A percentile compares a stretch with the other conserved stretches of the same genome.
Conservation (phyloP, 2,329 filamentous ascomycete genomes). For the Allantophomopsis lycopodina region DNA sequence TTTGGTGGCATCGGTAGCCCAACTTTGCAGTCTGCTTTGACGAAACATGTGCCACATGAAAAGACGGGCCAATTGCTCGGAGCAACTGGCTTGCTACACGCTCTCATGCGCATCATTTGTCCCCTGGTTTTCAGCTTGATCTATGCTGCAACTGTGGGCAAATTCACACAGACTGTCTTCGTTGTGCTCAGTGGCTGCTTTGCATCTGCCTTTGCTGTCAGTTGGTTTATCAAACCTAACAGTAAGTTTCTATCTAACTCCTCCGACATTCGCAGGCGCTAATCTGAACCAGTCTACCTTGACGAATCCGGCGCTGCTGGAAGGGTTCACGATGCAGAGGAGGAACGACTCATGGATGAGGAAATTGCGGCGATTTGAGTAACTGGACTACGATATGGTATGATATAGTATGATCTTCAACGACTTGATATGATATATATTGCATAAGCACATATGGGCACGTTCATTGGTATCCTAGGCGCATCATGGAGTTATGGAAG, state of each 20-base stretch:
- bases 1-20: conserved; percentile 78
- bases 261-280: not conserved
- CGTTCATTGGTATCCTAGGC: too few relatives aligned
- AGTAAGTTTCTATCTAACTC: conserved; percentile 37
- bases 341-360: too few relatives aligned
- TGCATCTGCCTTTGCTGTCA: conserved; percentile 46
- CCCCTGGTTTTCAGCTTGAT: conserved; percentile 78
- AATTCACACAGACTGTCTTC: conserved; percentile 72
- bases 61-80: conserved; percentile 79
- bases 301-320: not conserved
- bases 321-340: too few relatives aligned
- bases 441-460: too few relatives aligned
- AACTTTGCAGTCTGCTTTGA: conserved; percentile 70
- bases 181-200: conserved; percentile 59
- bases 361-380: too few relatives aligned
- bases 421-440: too few relatives aligned
- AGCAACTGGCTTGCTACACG: conserved; percentile 74
- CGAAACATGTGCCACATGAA: conserved; percentile 80
- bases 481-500: too few relatives aligned
- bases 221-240: conserved; percentile 59
- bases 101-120: conserved; percentile 62
- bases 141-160: conserved; percentile 68
- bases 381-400: too few relatives aligned
- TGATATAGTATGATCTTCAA: too few relatives aligned
- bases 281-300: conserved; percentile 3